phyloP scores from a whole-genome alignment of 2,329 filamentous ascomycete species.

The Decorospora gaudefroyi region DNA sequence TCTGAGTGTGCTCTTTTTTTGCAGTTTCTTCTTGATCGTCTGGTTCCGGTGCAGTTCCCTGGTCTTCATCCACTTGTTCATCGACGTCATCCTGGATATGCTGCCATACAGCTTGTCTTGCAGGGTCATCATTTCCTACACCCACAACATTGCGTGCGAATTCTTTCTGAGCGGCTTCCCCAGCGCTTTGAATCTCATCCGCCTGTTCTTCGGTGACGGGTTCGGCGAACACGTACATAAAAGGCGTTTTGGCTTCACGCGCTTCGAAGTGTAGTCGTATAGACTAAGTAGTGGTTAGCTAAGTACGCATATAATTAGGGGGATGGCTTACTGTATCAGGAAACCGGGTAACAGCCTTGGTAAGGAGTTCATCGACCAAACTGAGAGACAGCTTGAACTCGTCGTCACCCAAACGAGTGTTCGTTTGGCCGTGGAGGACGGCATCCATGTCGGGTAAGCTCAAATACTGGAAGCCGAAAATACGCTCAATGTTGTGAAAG shows the following conservation, averaged over 20 bases:
- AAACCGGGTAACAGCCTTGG: slow-evolving; percentile 74
- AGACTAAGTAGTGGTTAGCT: slow-evolving; percentile 53
- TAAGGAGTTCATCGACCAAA: slow-evolving; percentile 77
- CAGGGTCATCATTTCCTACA: slow-evolving; percentile 32
- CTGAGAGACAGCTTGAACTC: slow-evolving; percentile 84
- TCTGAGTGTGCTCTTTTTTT: slow-evolving; percentile 2
- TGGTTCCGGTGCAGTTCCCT: slow-evolving; percentile 9
- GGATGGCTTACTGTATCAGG: slow-evolving; percentile 61
- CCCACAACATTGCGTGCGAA: slow-evolving; percentile 68
- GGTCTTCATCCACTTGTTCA: slow-evolving; percentile 38
- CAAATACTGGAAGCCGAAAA: slow-evolving; percentile 98
- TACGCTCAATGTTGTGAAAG: slow-evolving; percentile 90
- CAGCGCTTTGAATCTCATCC: slow-evolving; percentile 70
- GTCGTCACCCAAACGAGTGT: slow-evolving; percentile 71
- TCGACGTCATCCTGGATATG: slow-evolving; percentile 40
- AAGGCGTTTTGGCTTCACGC: slow-evolving; percentile 61
- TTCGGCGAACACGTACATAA: slow-evolving; percentile 89
- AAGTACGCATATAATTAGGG: neutral
- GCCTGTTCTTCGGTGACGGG: slow-evolving; percentile 77
- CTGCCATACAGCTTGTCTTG: slow-evolving; percentile 41
- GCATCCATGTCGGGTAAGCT: slow-evolving; percentile 83
- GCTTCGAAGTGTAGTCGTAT: slow-evolving; percentile 84
- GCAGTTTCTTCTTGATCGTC: slow-evolving; percentile 19
- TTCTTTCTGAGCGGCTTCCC: slow-evolving; percentile 66
- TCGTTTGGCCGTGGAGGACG: slow-evolving; percentile 78